Evolutionary conservation across 257 asterid species (phyloP).

Genomic region (Jacaranda mimosifolia): DNA sequence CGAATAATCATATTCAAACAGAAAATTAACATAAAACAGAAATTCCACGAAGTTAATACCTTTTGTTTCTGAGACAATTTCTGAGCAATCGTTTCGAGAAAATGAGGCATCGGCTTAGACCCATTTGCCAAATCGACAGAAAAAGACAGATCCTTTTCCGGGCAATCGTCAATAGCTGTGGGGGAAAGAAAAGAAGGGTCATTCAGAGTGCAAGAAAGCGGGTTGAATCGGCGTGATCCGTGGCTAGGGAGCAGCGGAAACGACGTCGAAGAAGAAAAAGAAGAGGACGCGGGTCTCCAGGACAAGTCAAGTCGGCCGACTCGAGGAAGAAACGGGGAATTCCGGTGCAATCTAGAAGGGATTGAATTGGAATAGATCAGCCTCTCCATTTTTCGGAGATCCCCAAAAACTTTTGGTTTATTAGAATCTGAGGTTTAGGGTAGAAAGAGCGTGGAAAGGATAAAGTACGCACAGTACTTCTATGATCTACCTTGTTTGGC

Average conservation of each 20-base stretch:
- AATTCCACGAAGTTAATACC: constrained; percentile 43
- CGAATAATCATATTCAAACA: constrained; percentile 13
- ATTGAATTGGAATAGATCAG: constrained; percentile 64
- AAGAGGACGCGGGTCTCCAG: constrained; percentile 34
- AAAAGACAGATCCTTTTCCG: constrained; percentile 31
- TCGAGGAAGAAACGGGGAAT: constrained; percentile 53
- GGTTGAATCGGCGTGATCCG: constrained; percentile 40
- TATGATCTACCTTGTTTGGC: background rate
- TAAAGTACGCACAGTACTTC: constrained; percentile 16
- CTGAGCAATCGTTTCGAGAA: constrained; percentile 42
- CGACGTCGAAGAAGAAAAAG: constrained; percentile 24
- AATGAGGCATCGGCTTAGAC: constrained; percentile 46
- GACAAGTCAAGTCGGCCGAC: constrained; percentile 40
- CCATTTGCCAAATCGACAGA: constrained; percentile 47
- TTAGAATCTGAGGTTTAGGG: constrained; percentile 24
- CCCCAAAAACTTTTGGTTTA: background rate
- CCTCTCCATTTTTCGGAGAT: constrained; percentile 61
- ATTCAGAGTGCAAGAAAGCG: constrained; percentile 48
- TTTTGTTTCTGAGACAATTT: constrained; percentile 45
- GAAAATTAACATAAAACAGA: background rate
- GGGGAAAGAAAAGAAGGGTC: constrained; percentile 36
- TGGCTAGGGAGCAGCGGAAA: constrained; percentile 21
- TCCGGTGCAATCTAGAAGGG: constrained; percentile 51
- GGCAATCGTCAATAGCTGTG: constrained; percentile 20
- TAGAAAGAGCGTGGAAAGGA: constrained; percentile 36